These are phyloP conservation scores for Mitosporidium daphniae DNA, from an alignment of 371 early-diverging fungal genomes.

Conservation along the genomic window DNA sequence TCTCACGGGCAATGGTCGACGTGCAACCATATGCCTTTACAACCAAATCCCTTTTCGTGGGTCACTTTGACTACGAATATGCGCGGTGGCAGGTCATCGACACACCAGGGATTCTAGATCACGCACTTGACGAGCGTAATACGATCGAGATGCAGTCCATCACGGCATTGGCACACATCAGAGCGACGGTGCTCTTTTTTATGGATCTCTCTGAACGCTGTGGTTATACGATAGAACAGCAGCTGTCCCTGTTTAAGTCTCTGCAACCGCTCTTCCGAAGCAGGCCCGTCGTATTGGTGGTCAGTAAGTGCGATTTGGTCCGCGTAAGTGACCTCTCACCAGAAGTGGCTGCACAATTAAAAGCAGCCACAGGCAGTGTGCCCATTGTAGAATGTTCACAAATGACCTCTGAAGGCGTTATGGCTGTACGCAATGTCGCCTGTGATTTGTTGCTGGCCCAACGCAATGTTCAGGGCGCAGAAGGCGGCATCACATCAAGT, in stretches of 20 bases:
- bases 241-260: constrained; percentile 51
- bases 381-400: constrained; percentile 43
- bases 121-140: constrained; percentile 93
- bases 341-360: constrained; percentile 27
- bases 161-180: constrained; percentile 93
- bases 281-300: constrained; percentile 75
- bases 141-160: constrained; percentile 99
- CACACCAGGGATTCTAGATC: constrained; percentile 98
- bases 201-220: constrained; percentile 95
- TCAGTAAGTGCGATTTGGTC: constrained; percentile 83
- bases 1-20: constrained; percentile 95
- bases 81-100: constrained; percentile 97
- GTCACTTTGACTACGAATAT: constrained; percentile 99
- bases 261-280: constrained; percentile 93
- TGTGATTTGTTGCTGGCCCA: constrained; percentile 61
- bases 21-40: constrained; percentile 99
- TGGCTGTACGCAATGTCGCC: constrained; percentile 57
- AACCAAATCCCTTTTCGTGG: constrained; percentile 96
- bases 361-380: constrained; percentile 23
- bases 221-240: constrained; percentile 81
- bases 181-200: constrained; percentile 88
- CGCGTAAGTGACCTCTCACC: constrained; percentile 31
- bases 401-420: constrained; percentile 66
- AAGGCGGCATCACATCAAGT: constrained; percentile 31
- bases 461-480: constrained; percentile 70